Conservation (phyloP, 139 green algal genomes). For the Haematococcus lacustris region DNA sequence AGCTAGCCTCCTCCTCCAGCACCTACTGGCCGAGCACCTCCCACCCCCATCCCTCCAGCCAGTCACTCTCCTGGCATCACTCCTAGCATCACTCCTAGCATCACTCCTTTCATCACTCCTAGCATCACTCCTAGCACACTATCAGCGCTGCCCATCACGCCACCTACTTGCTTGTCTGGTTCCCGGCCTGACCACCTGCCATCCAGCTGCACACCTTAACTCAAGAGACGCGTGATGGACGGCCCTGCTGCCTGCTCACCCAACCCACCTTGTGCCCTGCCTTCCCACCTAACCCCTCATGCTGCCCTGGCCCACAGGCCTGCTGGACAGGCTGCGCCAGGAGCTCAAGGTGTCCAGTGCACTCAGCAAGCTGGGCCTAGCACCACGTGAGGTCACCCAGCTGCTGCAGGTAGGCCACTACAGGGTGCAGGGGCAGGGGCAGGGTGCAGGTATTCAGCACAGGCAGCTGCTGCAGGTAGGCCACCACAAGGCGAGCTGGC, state of each 20-base stretch:
- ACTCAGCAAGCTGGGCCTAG: slow-evolving; percentile 38
- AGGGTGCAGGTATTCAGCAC: no score
- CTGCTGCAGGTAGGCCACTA: slow-evolving; percentile 19
- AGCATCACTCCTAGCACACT: no score
- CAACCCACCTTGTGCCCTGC: neutral
- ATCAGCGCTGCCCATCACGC: neutral
- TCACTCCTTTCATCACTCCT: no score
- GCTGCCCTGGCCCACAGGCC: slow-evolving; percentile 4
- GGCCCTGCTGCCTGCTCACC: neutral
- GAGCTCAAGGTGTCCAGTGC: slow-evolving; percentile 46
- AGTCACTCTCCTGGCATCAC: no score
- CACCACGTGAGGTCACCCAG: slow-evolving; percentile 4
- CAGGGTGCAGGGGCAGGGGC: no score
- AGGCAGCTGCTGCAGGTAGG: slow-evolving; percentile 10
- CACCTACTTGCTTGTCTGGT: neutral
- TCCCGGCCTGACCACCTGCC: neutral
- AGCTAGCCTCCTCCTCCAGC: neutral
- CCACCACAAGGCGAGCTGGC: neutral
- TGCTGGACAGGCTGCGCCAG: slow-evolving; percentile 47
- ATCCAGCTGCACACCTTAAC: neutral
- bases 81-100: no score
- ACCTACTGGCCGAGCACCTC: neutral
- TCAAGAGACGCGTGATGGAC: neutral
- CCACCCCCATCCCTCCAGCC: neutral
- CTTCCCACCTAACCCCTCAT: neutral